Conservation (phyloP, 345 rosid genomes). For the Clarkia xantiana region DNA sequence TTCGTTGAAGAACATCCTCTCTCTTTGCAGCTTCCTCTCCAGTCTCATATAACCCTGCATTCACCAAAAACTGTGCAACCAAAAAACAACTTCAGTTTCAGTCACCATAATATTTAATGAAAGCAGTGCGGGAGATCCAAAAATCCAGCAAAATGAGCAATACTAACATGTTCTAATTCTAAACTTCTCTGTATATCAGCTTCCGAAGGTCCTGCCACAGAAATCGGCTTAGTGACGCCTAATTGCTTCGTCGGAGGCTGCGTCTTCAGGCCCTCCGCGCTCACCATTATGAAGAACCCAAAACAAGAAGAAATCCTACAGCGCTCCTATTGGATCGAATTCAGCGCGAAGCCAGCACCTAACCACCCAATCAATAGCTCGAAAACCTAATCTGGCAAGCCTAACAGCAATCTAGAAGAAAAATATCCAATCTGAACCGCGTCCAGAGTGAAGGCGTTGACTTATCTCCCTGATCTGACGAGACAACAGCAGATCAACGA, state of each 20-base stretch:
- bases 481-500: too few relatives aligned
- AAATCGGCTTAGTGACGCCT: conserved; percentile 75
- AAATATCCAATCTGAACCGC: too few relatives aligned
- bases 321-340: too few relatives aligned
- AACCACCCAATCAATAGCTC: neutral
- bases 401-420: too few relatives aligned
- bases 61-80: conserved; percentile 40
- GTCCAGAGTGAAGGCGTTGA: too few relatives aligned
- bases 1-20: conserved; percentile 49
- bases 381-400: too few relatives aligned
- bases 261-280: conserved; percentile 28
- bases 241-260: conserved; percentile 22
- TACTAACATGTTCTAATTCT: conserved; percentile 51
- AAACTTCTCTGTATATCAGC: conserved; percentile 49
- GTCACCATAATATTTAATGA: neutral
- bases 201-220: conserved; percentile 60
- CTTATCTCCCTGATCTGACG: too few relatives aligned
- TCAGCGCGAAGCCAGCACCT: too few relatives aligned
- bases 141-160: neutral
- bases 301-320: too few relatives aligned
- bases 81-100: conserved; percentile 3
- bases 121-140: conserved; percentile 2
- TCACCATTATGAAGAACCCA: conserved; percentile 29
- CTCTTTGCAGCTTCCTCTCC: conserved; percentile 62
- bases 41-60: conserved; percentile 61